Conservation (phyloP, 192 early-diverging fungal species). For the Coemansia brasiliensis region DNA sequence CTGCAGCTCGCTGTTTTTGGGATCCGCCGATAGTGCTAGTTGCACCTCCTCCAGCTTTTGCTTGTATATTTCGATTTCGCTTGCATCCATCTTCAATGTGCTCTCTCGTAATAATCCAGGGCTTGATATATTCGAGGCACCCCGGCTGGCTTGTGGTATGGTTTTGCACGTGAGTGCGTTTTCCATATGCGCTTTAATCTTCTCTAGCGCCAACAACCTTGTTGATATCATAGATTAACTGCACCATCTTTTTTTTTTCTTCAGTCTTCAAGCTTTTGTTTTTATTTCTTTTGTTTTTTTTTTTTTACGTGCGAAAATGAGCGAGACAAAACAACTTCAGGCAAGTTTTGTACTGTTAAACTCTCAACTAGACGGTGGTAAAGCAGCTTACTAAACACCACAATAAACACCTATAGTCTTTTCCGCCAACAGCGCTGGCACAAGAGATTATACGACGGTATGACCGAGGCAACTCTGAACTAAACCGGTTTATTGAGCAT, state of each 20-base stretch:
- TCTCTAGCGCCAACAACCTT: too few relatives aligned
- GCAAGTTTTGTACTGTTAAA: constrained; percentile 4
- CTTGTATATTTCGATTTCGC: constrained; percentile 36
- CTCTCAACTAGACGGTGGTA: too few relatives aligned
- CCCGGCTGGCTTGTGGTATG: too few relatives aligned
- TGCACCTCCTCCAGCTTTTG: constrained; percentile 44
- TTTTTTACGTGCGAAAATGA: constrained; percentile 16
- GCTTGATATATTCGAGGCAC: background rate
- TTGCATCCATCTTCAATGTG: constrained; percentile 32
- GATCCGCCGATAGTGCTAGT: constrained; percentile 43
- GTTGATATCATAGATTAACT: too few relatives aligned
- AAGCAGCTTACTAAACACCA: background rate
- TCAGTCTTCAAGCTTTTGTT: too few relatives aligned
- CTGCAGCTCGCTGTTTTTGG: constrained; percentile 39
- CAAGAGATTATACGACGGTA: constrained; percentile 42
- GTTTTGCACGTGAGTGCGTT: too few relatives aligned
- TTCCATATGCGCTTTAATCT: too few relatives aligned
- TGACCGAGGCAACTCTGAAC: constrained; percentile 18
- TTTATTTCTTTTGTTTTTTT: constrained; percentile 6
- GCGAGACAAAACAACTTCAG: constrained; percentile 23
- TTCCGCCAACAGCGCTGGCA: constrained; percentile 28
- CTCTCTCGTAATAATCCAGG: too few relatives aligned
- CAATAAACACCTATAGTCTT: constrained; percentile 13
- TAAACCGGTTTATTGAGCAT: constrained; percentile 37
- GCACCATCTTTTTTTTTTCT: too few relatives aligned